Conservation (phyloP, 2,329 filamentous ascomycete species). For the Stagonosporopsis vannaccii region DNA sequence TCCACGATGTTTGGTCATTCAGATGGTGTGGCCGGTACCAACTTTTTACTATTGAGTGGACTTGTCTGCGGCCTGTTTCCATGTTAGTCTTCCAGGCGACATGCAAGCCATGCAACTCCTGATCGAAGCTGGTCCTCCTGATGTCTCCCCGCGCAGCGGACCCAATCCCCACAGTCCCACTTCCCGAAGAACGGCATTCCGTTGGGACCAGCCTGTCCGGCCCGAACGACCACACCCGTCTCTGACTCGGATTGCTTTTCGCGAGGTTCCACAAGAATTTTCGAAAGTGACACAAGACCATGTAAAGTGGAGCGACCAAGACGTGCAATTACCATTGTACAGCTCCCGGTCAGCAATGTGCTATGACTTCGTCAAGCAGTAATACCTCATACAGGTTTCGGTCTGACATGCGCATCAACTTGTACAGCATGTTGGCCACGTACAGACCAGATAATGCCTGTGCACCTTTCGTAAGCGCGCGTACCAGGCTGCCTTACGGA, state of each 20-base stretch:
- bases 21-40: neutral
- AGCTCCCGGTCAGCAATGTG: conserved; percentile 9
- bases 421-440: neutral
- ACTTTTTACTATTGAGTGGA: too few relatives aligned
- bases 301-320: conserved; percentile 8
- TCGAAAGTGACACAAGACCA: conserved; percentile 9
- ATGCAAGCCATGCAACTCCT: neutral
- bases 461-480: conserved; percentile 7
- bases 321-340: conserved; percentile 11
- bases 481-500: conserved; percentile 8
- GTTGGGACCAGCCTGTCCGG: conserved; percentile 6
- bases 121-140: neutral
- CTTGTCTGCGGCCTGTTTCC: neutral
- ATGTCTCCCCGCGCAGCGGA: conserved; percentile 3
- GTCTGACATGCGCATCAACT: conserved; percentile 1
- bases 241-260: conserved; percentile 8
- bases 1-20: neutral
- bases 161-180: conserved; percentile 5
- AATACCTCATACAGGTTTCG: neutral
- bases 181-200: conserved; percentile 16
- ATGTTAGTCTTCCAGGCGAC: neutral
- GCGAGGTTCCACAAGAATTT: conserved; percentile 12
- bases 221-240: conserved; percentile 12
- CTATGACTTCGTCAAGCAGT: neutral
- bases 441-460: neutral